Conservation (phyloP, 73 alveolate genomes). For the Paramecium octaurelia region DNA sequence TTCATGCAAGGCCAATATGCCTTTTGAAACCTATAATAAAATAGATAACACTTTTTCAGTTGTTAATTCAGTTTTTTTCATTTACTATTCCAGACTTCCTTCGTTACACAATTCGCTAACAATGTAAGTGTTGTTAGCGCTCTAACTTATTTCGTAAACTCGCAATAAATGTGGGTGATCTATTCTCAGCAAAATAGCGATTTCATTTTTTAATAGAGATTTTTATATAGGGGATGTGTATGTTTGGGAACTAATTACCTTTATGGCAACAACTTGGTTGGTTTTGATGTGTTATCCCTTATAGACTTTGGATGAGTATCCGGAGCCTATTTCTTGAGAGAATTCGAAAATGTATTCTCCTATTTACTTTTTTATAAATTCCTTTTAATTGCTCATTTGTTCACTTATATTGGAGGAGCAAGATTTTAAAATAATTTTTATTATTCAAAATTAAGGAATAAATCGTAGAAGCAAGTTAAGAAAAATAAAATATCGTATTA, state of each 20-base stretch:
- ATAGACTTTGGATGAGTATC: slow-evolving; percentile 25
- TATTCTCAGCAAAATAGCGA: background rate
- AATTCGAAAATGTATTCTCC: background rate
- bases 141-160: background rate
- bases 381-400: background rate
- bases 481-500: background rate
- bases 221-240: background rate
- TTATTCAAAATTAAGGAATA: background rate
- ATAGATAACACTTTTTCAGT: background rate
- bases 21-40: background rate
- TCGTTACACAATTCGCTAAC: background rate
- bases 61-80: background rate
- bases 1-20: background rate
- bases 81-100: background rate
- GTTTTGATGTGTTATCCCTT: background rate
- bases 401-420: background rate
- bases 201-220: background rate
- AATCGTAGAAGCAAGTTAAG: background rate
- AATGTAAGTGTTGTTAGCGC: background rate
- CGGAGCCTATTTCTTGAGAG: background rate
- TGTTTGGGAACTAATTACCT: slow-evolving; percentile 13
- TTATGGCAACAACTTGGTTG: background rate
- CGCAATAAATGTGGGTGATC: background rate
- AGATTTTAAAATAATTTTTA: background rate
- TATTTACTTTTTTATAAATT: background rate